A percentile compares a stretch with the other conserved stretches of the same genome.
phyloP scores from a whole-genome alignment of 148 eudicot species.

The Polygonum maritimum region DNA sequence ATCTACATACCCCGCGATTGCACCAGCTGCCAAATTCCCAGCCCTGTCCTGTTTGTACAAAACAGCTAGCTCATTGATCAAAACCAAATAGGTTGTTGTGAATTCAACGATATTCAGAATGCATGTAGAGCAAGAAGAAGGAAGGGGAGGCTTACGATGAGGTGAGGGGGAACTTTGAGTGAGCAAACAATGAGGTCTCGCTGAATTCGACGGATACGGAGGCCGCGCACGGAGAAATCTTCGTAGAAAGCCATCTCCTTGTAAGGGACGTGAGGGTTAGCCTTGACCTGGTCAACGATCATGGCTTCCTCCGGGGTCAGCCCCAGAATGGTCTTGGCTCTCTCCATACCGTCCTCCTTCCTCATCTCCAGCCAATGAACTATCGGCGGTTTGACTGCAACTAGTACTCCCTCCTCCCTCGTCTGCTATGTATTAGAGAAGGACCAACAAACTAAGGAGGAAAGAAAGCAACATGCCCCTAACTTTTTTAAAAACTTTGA shows the following conservation, averaged over 20 bases:
- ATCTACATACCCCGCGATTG: constrained; percentile 65
- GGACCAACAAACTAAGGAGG: too few relatives aligned
- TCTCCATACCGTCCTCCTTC: constrained; percentile 25
- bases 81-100: background rate
- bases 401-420: too few relatives aligned
- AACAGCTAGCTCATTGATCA: background rate
- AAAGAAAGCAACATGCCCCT: too few relatives aligned
- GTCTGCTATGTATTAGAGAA: too few relatives aligned
- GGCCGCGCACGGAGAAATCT: constrained; percentile 34
- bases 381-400: too few relatives aligned
- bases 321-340: constrained; percentile 24
- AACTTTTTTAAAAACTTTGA: too few relatives aligned
- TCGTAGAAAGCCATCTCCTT: constrained; percentile 39
- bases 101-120: background rate
- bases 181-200: constrained; percentile 40
- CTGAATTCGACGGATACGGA: constrained; percentile 48
- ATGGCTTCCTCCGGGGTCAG: constrained; percentile 24
- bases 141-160: constrained; percentile 26
- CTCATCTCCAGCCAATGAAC: background rate
- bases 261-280: constrained; percentile 32
- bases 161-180: constrained; percentile 54
- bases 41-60: constrained; percentile 20
- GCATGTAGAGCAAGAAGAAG: background rate
- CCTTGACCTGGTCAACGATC: constrained; percentile 20
- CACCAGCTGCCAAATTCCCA: constrained; percentile 44